Evolutionary conservation across 305 asterid genomes (phyloP).

Genomic region (Solanum chacoense): DNA sequence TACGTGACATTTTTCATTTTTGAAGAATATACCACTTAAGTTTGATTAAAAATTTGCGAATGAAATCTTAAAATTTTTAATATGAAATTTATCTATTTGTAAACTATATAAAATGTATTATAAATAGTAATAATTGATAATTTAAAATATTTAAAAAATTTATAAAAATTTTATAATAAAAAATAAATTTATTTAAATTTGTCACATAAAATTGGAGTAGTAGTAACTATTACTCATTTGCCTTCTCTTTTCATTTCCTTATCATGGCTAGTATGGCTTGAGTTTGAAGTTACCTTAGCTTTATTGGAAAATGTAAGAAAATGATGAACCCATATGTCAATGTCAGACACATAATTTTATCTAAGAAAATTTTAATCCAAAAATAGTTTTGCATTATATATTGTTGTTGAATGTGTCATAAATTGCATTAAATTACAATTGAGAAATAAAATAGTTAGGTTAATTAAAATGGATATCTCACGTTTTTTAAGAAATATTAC

Average conservation of each 20-base stretch:
- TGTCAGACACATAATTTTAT: background rate
- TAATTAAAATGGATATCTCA: background rate
- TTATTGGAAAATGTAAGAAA: background rate
- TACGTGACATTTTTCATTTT: no score
- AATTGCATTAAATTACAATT: background rate
- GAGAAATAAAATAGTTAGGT: background rate
- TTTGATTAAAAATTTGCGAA: no score
- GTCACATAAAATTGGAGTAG: no score
- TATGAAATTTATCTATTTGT: no score
- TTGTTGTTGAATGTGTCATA: background rate
- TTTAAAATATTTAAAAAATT: fast-evolving
- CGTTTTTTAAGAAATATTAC: fast-evolving
- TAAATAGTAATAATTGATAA: no score
- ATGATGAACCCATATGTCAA: background rate
- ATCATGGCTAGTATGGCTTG: background rate
- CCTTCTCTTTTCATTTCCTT: background rate
- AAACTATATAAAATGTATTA: no score
- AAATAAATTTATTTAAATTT: fast-evolving
- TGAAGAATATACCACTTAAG: no score
- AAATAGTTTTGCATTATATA: background rate
- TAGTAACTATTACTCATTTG: background rate
- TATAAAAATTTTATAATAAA: no score
- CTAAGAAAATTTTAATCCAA: background rate
- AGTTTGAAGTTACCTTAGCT: background rate
- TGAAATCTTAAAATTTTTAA: no score